These are phyloP conservation scores for Abrus pulchellus DNA, from an alignment of 306 rosid genomes.

Conservation along the genomic window DNA sequence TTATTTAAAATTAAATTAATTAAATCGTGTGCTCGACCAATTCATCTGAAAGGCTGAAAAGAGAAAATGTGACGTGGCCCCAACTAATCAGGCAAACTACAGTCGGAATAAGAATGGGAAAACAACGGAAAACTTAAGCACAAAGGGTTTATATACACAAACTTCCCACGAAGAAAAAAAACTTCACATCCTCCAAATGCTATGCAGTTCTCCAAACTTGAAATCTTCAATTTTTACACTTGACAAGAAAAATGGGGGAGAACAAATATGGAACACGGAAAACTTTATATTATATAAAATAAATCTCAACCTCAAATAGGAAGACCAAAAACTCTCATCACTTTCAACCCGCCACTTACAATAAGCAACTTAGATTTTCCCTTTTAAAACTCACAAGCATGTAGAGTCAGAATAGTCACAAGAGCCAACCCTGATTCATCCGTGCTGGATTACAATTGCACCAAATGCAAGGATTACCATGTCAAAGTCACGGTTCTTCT, in stretches of 20 bases:
- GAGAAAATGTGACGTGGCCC: background rate
- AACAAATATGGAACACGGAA: constrained; percentile 47
- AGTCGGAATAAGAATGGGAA: background rate
- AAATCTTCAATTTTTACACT: constrained; percentile 66
- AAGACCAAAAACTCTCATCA: constrained; percentile 48
- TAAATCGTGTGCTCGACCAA: too few relatives aligned
- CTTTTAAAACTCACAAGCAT: constrained; percentile 39
- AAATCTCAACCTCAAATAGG: constrained; percentile 51
- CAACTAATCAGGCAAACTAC: constrained; percentile 4
- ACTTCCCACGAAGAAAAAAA: constrained; percentile 20
- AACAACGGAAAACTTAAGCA: constrained; percentile 38
- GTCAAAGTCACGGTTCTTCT: constrained; percentile 62
- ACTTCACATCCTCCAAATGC: constrained; percentile 52
- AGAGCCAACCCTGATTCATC: constrained; percentile 45
- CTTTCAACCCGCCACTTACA: constrained; percentile 39
- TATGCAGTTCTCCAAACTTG: constrained; percentile 57
- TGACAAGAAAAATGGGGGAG: constrained; percentile 54
- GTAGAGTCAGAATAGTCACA: constrained; percentile 33
- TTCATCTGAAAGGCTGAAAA: background rate
- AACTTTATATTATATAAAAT: constrained; percentile 28
- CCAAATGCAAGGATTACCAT: constrained; percentile 40
- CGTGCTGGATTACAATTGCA: constrained; percentile 10
- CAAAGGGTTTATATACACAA: constrained; percentile 56
- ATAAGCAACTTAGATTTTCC: constrained; percentile 30
- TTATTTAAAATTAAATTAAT: too few relatives aligned